These are phyloP conservation scores for Smittium mucronatum DNA, from an alignment of 371 early-diverging fungal genomes.

Conservation along the genomic window DNA sequence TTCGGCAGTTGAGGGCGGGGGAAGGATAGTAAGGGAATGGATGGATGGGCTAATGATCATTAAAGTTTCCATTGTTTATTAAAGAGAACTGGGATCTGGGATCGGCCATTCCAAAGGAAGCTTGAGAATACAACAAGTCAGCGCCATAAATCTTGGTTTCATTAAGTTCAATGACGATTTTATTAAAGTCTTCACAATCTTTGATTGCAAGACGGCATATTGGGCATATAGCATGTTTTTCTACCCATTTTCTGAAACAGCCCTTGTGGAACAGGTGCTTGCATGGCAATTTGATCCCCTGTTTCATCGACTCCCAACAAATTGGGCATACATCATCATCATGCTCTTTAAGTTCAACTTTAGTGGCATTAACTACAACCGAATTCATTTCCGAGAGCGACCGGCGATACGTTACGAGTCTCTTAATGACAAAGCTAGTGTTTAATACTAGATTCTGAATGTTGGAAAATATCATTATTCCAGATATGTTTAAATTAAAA, in stretches of 20 bases:
- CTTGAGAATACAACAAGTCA: conserved; percentile 4
- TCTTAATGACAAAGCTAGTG: conserved; percentile 1
- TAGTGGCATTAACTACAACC: conserved; percentile 6
- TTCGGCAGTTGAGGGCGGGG: too few relatives aligned
- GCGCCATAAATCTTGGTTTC: neutral
- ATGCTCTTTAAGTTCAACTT: conserved; percentile 2
- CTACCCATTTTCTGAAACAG: conserved; percentile 10
- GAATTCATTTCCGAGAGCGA: conserved; percentile 10
- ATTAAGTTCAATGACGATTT: neutral
- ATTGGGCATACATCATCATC: conserved; percentile 11
- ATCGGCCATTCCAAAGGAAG: neutral
- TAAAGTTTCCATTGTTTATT: neutral
- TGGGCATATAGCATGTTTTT: conserved; percentile 7
- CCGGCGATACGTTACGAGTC: neutral
- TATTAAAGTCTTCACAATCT: conserved; percentile 1
- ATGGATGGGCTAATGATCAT: too few relatives aligned
- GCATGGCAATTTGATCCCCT: conserved; percentile 9
- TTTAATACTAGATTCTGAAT: conserved; percentile 8
- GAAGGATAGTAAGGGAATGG: too few relatives aligned
- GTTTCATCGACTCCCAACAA: conserved; percentile 9
- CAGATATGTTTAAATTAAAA: conserved; percentile 5
- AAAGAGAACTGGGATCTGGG: neutral
- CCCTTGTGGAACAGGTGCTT: conserved; percentile 13
- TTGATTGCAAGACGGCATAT: conserved; percentile 1
- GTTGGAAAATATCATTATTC: conserved; percentile 11